These are phyloP conservation scores for Sanguinoderma infundibulare DNA, from an alignment of 1,284 basidiomycete genomes.

Conservation along the genomic window DNA sequence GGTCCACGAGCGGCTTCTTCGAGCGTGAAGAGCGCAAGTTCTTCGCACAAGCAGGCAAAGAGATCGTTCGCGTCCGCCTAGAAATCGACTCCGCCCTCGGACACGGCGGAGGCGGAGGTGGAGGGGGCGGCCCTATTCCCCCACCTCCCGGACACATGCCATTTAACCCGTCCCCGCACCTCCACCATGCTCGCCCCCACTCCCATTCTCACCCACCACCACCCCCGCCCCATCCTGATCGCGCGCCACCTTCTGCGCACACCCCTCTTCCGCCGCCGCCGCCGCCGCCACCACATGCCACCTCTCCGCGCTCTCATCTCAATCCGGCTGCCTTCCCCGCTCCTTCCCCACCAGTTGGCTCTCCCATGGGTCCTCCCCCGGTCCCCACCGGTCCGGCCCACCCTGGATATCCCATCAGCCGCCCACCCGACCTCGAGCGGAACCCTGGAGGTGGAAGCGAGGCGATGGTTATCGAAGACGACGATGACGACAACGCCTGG, in stretches of 20 bases:
- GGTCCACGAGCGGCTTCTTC: slow-evolving; percentile 72
- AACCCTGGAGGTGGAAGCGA: slow-evolving; percentile 29
- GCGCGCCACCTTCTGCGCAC: slow-evolving; percentile 14
- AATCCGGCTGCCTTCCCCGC: slow-evolving; percentile 10
- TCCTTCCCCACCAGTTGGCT: slow-evolving; percentile 8
- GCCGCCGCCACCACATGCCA: not conserved
- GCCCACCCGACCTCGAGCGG: slow-evolving; percentile 22
- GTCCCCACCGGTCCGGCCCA: slow-evolving; percentile 8
- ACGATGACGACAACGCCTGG: slow-evolving; percentile 67
- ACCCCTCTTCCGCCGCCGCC: slow-evolving; percentile 18
- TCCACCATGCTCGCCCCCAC: slow-evolving; percentile 10
- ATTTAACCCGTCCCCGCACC: not conserved
- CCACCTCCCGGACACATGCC: slow-evolving; percentile 11
- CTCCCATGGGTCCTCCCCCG: not conserved
- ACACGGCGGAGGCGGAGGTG: not conserved
- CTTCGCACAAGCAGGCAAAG: slow-evolving; percentile 73
- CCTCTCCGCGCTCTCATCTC: slow-evolving; percentile 12
- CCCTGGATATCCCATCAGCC: slow-evolving; percentile 16
- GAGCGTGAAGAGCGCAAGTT: slow-evolving; percentile 74
- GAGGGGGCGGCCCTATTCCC: slow-evolving; percentile 6
- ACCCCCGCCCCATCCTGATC: slow-evolving; percentile 12
- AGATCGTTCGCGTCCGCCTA: slow-evolving; percentile 72
- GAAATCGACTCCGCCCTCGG: slow-evolving; percentile 52
- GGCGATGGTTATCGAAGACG: slow-evolving; percentile 27
- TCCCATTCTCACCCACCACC: slow-evolving; percentile 8